A percentile compares a stretch with the other conserved stretches of the same genome.
phyloP scores from a whole-genome alignment of 176 grass and related monocot genomes.

The Carex cristatella region DNA sequence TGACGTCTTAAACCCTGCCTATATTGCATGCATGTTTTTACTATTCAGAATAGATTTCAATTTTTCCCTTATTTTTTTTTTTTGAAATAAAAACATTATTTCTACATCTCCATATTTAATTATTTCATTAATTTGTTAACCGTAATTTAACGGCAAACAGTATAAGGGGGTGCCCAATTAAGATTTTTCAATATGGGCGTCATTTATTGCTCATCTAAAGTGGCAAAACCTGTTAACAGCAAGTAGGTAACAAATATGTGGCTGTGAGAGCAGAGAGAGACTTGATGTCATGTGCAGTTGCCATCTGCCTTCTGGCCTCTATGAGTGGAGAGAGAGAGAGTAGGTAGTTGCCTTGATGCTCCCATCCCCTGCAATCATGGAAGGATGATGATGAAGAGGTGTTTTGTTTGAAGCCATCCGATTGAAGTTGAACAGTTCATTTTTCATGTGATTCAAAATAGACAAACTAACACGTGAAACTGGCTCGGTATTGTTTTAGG shows the following conservation, averaged over 20 bases:
- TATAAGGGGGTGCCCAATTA: not conserved
- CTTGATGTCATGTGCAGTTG: not conserved
- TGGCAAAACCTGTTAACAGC: not conserved
- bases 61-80: no score
- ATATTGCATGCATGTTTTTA: slow-evolving; percentile 5
- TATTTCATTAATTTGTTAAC: not conserved
- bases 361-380: not conserved
- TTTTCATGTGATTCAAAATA: not conserved
- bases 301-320: not conserved
- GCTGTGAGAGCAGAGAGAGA: not conserved
- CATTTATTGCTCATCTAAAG: not conserved
- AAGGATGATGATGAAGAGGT: not conserved
- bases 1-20: slow-evolving; percentile 30
- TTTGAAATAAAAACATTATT: no score
- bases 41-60: not conserved
- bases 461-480: not conserved
- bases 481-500: not conserved
- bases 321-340: not conserved
- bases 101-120: not conserved
- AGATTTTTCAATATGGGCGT: not conserved
- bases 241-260: not conserved
- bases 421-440: not conserved
- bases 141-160: not conserved
- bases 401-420: not conserved
- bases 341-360: not conserved